Conservation (phyloP, 129 eudicot species). For the Cynara cardunculus region DNA sequence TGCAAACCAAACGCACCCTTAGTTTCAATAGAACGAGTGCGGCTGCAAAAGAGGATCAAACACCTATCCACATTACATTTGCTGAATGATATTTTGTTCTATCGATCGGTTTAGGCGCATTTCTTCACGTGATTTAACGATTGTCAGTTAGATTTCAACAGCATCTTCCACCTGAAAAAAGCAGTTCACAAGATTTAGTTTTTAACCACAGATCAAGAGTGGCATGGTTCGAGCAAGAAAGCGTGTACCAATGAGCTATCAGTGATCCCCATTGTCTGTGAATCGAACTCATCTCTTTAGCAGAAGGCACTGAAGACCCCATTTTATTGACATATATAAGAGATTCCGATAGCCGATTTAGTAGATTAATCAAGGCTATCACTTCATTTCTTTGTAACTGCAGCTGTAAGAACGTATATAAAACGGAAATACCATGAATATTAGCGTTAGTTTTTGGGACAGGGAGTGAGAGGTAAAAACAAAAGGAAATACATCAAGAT, state of each 20-base stretch:
- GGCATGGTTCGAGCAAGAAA: slow-evolving; percentile 1
- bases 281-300: slow-evolving; percentile 15
- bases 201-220: not conserved
- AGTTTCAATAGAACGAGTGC: not conserved
- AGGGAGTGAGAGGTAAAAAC: not conserved
- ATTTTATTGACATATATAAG: slow-evolving; percentile 57
- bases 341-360: slow-evolving; percentile 85
- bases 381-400: slow-evolving; percentile 91
- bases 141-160: slow-evolving; percentile 13
- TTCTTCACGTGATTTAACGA: not conserved
- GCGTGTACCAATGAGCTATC: slow-evolving; percentile 39
- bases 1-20: too few relatives aligned
- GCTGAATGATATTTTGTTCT: slow-evolving; percentile 3
- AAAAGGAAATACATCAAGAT: not conserved
- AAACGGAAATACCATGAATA: not conserved
- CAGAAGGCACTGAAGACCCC: slow-evolving; percentile 35
- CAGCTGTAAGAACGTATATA: slow-evolving; percentile 39
- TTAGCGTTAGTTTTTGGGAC: not conserved
- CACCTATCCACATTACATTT: slow-evolving; percentile 6
- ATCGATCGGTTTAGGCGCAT: not conserved
- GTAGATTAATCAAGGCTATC: slow-evolving; percentile 82
- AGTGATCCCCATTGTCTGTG: slow-evolving; percentile 37
- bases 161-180: slow-evolving; percentile 42
- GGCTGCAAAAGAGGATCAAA: not conserved
- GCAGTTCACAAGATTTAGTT: not conserved